Percentiles rank a stretch among this genome's conserved stretches.
Conservation (phyloP, 805 yeast genomes). For the Metschnikowia rubicola region DNA sequence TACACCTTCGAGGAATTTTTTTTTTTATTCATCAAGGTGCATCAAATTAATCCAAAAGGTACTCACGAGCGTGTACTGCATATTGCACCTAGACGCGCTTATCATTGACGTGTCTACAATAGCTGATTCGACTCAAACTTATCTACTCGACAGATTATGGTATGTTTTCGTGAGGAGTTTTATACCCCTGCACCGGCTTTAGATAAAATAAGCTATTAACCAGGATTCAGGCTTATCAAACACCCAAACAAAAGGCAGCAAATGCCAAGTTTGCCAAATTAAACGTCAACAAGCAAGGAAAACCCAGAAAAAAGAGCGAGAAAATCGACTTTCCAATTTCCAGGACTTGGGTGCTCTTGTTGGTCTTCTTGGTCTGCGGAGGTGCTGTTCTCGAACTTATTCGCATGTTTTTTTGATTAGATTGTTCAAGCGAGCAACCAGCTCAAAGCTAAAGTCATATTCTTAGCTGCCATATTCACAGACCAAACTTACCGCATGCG, state of each 20-base stretch:
- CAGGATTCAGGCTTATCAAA: conserved; percentile 59
- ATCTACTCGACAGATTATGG: neutral
- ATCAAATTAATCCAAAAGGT: no score
- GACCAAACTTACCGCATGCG: no score
- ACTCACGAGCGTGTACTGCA: no score
- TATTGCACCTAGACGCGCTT: conserved; percentile 5
- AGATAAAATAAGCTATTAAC: neutral
- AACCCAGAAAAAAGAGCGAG: conserved; percentile 45
- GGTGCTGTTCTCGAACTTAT: conserved; percentile 76
- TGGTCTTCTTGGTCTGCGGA: conserved; percentile 70
- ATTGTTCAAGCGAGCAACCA: neutral
- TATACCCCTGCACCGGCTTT: no score
- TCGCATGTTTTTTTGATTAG: conserved; percentile 41
- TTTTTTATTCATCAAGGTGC: neutral
- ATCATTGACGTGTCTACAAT: conserved; percentile 3
- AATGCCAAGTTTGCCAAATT: conserved; percentile 76
- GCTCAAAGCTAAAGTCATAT: no score
- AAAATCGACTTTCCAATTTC: conserved; percentile 52
- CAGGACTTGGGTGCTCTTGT: conserved; percentile 57
- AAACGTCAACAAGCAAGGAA: conserved; percentile 72
- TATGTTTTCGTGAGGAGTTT: neutral
- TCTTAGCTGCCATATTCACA: no score
- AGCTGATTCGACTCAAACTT: neutral
- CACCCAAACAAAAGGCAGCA: conserved; percentile 86
- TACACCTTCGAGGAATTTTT: neutral